phyloP scores from a whole-genome alignment of 2,329 filamentous ascomycete genomes.

The Trichoderma brevicompactum region DNA sequence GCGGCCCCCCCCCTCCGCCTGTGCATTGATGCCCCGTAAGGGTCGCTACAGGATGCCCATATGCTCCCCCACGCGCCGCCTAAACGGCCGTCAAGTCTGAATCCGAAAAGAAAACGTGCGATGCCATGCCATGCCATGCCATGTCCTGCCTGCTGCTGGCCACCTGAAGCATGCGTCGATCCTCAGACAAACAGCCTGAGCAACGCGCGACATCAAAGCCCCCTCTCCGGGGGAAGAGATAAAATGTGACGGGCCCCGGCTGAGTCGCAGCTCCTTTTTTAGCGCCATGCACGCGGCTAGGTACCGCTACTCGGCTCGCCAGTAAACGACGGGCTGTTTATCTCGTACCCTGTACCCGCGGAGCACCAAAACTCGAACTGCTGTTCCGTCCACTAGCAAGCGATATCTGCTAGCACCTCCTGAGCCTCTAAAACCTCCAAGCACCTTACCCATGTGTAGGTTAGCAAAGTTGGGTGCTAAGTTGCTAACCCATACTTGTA shows the following conservation, averaged over 20 bases:
- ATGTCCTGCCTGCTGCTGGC: not conserved
- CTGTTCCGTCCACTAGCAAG: slow-evolving; percentile 4
- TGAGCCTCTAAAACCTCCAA: slow-evolving; percentile 6
- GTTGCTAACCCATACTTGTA: too few relatives aligned
- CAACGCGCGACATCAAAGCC: slow-evolving; percentile 9
- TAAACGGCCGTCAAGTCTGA: too few relatives aligned
- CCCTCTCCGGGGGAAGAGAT: not conserved
- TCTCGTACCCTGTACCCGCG: not conserved
- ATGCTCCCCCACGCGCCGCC: too few relatives aligned
- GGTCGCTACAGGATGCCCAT: too few relatives aligned
- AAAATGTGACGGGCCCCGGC: slow-evolving; percentile 13
- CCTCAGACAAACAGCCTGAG: not conserved
- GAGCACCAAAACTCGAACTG: not conserved
- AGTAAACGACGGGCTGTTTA: not conserved
- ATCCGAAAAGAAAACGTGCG: too few relatives aligned
- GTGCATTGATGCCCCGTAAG: too few relatives aligned
- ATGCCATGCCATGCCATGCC: too few relatives aligned
- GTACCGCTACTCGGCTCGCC: not conserved
- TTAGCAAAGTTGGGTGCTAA: not conserved
- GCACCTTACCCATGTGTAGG: not conserved
- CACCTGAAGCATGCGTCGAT: slow-evolving; percentile 18
- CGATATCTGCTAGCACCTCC: slow-evolving; percentile 9
- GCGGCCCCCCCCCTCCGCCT: too few relatives aligned
- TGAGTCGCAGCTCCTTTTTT: slow-evolving; percentile 8
- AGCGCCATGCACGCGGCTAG: slow-evolving; percentile 16